Conservation (phyloP, 768 basidiomycete genomes). For the Austroboletus eburneus region DNA sequence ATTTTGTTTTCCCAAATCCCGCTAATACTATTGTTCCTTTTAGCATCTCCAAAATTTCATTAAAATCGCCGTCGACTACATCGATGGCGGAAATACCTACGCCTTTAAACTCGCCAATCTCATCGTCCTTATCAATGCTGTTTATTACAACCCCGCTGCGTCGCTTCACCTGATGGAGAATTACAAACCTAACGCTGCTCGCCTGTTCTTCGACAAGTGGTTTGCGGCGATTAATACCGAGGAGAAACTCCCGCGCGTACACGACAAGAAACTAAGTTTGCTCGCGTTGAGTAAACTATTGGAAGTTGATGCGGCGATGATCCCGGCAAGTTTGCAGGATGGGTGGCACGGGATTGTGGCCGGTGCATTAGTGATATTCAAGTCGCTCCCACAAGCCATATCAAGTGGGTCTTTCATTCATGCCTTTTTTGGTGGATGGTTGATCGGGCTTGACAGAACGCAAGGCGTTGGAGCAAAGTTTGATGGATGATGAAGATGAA, state of each 20-base stretch:
- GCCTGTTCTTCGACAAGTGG: slow-evolving; percentile 83
- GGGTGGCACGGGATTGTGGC: slow-evolving; percentile 76
- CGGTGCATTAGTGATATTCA: slow-evolving; percentile 69
- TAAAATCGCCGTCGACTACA: slow-evolving; percentile 51
- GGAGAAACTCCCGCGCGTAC: slow-evolving; percentile 70
- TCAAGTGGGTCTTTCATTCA: slow-evolving; percentile 45
- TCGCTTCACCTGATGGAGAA: slow-evolving; percentile 72
- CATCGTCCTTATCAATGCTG: slow-evolving; percentile 76
- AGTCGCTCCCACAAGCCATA: slow-evolving; percentile 72
- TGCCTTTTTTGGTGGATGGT: background rate
- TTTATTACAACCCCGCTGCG: slow-evolving; percentile 80
- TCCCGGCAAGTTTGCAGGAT: slow-evolving; percentile 58
- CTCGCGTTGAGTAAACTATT: slow-evolving; percentile 72
- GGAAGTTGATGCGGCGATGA: slow-evolving; percentile 54
- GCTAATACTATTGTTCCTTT: background rate
- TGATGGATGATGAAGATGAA: slow-evolving; percentile 40
- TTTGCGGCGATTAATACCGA: slow-evolving; percentile 64
- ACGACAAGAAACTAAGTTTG: slow-evolving; percentile 85
- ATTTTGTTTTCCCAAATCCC: background rate
- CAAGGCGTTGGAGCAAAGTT: slow-evolving; percentile 54
- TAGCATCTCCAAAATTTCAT: slow-evolving; percentile 67
- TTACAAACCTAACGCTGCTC: slow-evolving; percentile 53
- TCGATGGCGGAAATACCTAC: slow-evolving; percentile 60
- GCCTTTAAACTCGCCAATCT: slow-evolving; percentile 73
- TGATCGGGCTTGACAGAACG: slow-evolving; percentile 38